These are phyloP conservation scores for Cucurbita ficifolia DNA, from an alignment of 306 rosid species.

Conservation along the genomic window DNA sequence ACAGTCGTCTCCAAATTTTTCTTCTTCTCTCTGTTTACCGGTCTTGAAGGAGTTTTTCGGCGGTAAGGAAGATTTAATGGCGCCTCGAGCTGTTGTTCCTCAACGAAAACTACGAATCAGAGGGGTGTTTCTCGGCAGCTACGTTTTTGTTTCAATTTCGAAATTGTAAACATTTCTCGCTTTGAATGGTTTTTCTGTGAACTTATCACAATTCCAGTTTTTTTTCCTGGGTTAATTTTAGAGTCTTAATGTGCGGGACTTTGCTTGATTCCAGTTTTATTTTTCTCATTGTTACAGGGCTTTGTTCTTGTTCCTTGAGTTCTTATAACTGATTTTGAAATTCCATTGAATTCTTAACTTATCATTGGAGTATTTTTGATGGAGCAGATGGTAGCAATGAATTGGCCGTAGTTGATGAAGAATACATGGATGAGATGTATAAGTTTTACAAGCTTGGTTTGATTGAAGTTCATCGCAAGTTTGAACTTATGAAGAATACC, in stretches of 20 bases:
- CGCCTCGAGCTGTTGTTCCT: conserved; percentile 30
- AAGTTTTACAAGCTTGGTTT: conserved; percentile 65
- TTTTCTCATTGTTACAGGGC: neutral
- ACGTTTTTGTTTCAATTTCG: neutral
- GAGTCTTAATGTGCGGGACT: no score
- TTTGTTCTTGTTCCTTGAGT: neutral
- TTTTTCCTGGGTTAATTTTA: no score
- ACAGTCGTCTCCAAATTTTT: conserved; percentile 56
- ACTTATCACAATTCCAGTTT: neutral
- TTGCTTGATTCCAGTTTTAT: no score
- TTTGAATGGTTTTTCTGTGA: neutral
- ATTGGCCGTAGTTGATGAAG: conserved; percentile 64
- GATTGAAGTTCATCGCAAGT: conserved; percentile 69
- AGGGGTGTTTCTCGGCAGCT: conserved; percentile 12
- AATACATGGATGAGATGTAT: conserved; percentile 67
- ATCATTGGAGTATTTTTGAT: conserved; percentile 21
- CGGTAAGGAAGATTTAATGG: conserved; percentile 24
- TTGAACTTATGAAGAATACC: conserved; percentile 50
- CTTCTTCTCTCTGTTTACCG: conserved; percentile 50
- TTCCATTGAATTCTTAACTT: neutral
- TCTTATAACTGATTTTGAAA: neutral
- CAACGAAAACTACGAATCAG: conserved; percentile 17
- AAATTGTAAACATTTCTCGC: neutral
- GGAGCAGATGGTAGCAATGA: conserved; percentile 45
- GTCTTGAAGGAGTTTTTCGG: conserved; percentile 64